Percentiles rank a stretch among this genome's conserved stretches.
These are phyloP conservation scores for Aschersonia sp. DNA, from an alignment of 2,329 filamentous ascomycete species.

Conservation along the genomic window DNA sequence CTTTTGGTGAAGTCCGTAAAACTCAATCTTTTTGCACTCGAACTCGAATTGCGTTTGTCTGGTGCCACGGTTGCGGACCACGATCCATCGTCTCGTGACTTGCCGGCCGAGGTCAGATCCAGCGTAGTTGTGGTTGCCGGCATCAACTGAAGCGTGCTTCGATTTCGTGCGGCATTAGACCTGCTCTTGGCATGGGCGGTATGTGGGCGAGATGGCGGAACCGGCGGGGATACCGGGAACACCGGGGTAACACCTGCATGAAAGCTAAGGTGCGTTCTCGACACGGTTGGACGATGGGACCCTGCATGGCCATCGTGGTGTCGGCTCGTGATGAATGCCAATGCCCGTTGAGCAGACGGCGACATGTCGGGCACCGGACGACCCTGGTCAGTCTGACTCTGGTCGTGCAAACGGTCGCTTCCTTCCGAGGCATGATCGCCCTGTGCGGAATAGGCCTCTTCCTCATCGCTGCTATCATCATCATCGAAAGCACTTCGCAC, in stretches of 20 bases:
- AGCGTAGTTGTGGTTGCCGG: constrained; percentile 10
- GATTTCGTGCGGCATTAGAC: constrained; percentile 26
- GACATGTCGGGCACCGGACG: constrained; percentile 20
- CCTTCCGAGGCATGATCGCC: constrained; percentile 26
- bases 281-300: constrained; percentile 17
- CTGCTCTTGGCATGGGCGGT: constrained; percentile 36
- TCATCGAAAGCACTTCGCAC: constrained; percentile 36
- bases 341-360: constrained; percentile 30
- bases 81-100: constrained; percentile 13
- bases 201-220: constrained; percentile 29
- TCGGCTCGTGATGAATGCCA: constrained; percentile 34
- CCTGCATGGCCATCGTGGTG: constrained; percentile 16
- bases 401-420: constrained; percentile 21
- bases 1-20: constrained; percentile 47
- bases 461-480: constrained; percentile 28
- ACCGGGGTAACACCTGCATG: constrained; percentile 10
- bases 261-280: constrained; percentile 18
- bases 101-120: constrained; percentile 8
- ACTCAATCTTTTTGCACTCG: constrained; percentile 42
- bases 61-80: constrained; percentile 7
- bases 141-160: constrained; percentile 30
- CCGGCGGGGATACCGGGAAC: constrained; percentile 5
- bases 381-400: constrained; percentile 10
- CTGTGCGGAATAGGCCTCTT: constrained; percentile 17
- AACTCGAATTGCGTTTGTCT: constrained; percentile 37